phyloP scores from a whole-genome alignment of 331 rosid species.

The Erythrophleum ivorense region DNA sequence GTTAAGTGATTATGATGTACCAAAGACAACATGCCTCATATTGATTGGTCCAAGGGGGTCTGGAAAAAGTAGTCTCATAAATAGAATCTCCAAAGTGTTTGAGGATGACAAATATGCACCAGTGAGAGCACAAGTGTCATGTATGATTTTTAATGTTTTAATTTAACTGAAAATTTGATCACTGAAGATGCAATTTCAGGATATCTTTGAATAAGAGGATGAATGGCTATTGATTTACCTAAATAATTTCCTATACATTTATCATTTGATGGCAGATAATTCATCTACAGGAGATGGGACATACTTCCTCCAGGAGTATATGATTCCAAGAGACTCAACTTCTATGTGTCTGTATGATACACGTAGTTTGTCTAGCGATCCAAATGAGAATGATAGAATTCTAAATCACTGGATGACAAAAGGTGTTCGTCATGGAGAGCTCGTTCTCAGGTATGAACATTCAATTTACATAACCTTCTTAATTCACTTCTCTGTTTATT shows the following conservation, averaged over 20 bases:
- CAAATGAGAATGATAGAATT: constrained; percentile 51
- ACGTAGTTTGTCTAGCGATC: constrained; percentile 66
- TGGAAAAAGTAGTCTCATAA: constrained; percentile 89
- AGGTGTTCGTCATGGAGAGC: constrained; percentile 79
- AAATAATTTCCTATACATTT: not conserved
- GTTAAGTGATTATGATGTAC: constrained; percentile 68
- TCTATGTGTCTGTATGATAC: constrained; percentile 83
- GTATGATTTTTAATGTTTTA: constrained; percentile 46
- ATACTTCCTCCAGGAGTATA: constrained; percentile 78
- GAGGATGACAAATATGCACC: constrained; percentile 68
- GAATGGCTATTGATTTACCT: constrained; percentile 12
- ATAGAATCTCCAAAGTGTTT: constrained; percentile 73
- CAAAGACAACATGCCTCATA: constrained; percentile 69
- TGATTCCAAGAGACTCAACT: constrained; percentile 71
- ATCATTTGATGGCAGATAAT: constrained; percentile 57
- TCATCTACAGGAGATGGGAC: constrained; percentile 76
- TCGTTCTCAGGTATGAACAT: constrained; percentile 64
- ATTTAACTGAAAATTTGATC: constrained; percentile 22
- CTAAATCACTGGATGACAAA: constrained; percentile 73
- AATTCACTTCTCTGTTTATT: constrained; percentile 23
- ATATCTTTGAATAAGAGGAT: constrained; percentile 18
- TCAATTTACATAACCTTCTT: constrained; percentile 23
- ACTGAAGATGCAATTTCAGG: constrained; percentile 13
- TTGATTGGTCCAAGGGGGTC: constrained; percentile 87
- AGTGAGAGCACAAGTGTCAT: constrained; percentile 89